Conservation (phyloP, 176 grass and related monocot species). For the Eremochloa ophiuroides region DNA sequence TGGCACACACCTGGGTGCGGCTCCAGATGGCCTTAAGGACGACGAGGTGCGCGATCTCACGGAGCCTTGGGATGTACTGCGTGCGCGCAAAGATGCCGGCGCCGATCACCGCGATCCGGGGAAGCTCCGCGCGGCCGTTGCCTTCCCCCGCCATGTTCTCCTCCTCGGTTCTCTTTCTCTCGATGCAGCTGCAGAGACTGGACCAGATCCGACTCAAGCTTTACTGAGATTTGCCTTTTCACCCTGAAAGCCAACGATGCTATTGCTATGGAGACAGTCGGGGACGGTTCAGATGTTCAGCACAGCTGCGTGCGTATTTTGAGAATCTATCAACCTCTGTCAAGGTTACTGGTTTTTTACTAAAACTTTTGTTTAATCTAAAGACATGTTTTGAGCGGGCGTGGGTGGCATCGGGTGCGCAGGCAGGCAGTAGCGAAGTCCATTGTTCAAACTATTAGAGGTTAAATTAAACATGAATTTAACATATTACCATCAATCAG, state of each 20-base stretch:
- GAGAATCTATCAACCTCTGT: no score
- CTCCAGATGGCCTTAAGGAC: constrained; percentile 87
- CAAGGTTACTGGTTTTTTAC: no score
- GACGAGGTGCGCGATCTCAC: constrained; percentile 72
- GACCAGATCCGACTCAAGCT: neutral
- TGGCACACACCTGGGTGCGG: constrained; percentile 52
- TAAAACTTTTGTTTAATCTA: no score
- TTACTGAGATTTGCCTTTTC: neutral
- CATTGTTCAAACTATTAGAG: no score
- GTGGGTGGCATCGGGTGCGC: no score
- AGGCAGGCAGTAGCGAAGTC: no score
- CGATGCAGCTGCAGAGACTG: neutral
- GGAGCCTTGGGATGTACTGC: constrained; percentile 86
- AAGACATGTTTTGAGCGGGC: no score
- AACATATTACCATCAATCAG: no score
- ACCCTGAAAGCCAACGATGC: neutral
- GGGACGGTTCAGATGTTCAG: neutral
- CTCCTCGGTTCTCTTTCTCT: neutral
- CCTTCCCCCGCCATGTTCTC: constrained; percentile 2
- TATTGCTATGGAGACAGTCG: neutral
- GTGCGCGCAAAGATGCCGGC: constrained; percentile 87
- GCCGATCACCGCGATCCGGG: constrained; percentile 69
- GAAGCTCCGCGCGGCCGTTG: constrained; percentile 22
- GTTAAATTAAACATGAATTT: no score
- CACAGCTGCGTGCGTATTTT: no score